Evolutionary conservation across 306 rosid species (phyloP), one percentile per base, ranked within the genome.

Genomic region (Oxytropis ochrocephala): DNA sequence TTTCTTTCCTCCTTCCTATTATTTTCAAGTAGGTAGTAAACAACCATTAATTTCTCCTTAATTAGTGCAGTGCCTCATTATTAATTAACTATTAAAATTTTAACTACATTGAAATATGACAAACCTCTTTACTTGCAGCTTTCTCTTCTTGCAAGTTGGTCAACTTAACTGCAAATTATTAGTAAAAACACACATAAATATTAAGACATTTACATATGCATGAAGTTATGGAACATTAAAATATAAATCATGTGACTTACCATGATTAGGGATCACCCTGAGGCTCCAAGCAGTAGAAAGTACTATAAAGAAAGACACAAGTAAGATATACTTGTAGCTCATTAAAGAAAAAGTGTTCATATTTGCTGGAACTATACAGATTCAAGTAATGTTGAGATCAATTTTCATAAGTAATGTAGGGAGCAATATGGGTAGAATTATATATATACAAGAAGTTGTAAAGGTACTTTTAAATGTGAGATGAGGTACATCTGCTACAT

Each of bases 401-500:
- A 6, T 62, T 51, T 63, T 72, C 56, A 12, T 69, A 10, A 64
- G 27, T 17, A 38, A 13, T 43, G 5, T n/a, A 19, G 39, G 11
- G 18, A 27, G 24, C 24, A 21, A 21, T 21, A 33, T 4, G 38
- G 24, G 29, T 19, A 36, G 67, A 29, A 46, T 41, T 64, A 33
- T 51, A 61, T 51, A 61, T 44, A 71, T 55, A 74, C 51, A 55
- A 32, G 35, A 60, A 56, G 70, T 17, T 35, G 11, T 9, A 48
- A 30, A 68, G 67, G 79, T 38, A 52, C 82, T 24, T 79, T 74
- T 85, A 81, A 89, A 87, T 87, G 88, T 75, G 29, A 69, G 52
- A 47, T 61, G 43, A 67, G 72, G 83, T 72, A 82, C 84, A 63
- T 29, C 85, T 75, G 81, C 67, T 56, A 68, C 69, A 75, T 70